phyloP scores from a whole-genome alignment of 2,329 filamentous ascomycete genomes.

The Hymenoscyphus linearis region DNA sequence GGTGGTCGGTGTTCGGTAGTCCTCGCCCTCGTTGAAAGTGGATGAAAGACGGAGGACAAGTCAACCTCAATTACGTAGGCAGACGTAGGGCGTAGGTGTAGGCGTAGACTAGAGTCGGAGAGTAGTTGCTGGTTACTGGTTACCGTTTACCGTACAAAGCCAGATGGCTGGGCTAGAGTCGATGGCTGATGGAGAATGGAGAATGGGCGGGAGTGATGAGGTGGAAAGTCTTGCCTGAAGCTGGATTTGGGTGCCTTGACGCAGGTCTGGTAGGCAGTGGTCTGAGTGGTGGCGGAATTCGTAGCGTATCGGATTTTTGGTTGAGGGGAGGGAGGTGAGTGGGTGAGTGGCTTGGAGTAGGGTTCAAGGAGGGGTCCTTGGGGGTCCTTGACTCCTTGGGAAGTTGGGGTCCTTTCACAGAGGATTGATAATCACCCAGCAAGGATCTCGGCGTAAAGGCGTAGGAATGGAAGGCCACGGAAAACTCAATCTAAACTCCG shows the following conservation, averaged over 20 bases:
- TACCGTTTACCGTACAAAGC: background rate
- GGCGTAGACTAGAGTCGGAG: background rate
- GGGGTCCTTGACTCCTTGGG: no score
- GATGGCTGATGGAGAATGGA: background rate
- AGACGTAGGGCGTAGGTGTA: no score
- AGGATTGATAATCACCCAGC: constrained; percentile 2
- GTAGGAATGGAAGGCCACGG: background rate
- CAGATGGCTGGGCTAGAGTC: no score
- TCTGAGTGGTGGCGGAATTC: background rate
- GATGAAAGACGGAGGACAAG: background rate
- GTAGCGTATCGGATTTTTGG: background rate
- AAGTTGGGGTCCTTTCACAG: background rate
- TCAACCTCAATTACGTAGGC: background rate
- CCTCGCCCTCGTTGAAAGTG: background rate
- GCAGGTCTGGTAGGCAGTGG: background rate
- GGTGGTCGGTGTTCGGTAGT: background rate
- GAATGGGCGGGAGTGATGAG: background rate
- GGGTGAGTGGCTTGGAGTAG: no score
- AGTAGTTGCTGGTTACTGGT: background rate
- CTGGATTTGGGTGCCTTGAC: background rate
- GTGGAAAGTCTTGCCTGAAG: constrained; percentile 3
- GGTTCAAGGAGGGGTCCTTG: background rate
- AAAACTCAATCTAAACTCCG: background rate
- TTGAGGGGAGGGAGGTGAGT: no score
- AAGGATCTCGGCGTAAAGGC: background rate